Evolutionary conservation across 169 alveolate species (phyloP), one percentile per base, ranked within the genome.

Genomic region (Eimeria maxima): DNA sequence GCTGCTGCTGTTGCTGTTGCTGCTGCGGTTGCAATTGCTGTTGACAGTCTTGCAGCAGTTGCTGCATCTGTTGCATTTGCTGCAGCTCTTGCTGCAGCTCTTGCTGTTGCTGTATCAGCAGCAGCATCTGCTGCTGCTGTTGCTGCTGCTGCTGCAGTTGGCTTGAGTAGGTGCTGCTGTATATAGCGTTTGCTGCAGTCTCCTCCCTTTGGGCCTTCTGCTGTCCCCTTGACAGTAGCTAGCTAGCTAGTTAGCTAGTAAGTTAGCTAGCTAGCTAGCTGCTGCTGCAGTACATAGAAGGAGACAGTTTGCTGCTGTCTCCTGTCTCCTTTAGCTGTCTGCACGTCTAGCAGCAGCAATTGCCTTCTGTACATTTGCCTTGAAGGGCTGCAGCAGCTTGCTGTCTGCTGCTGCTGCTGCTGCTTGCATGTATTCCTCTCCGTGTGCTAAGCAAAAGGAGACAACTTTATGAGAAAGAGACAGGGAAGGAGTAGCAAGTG

Each of bases 321-420:
- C 29, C 74, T 65, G 84, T 24, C 13, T 2, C 29, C 50, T n/a
- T 42, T 73, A 47, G 55, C 22, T 38, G 84, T 47, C 50, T 47
- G 22, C 50, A n/a, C 74, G 74, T 29, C 71, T 60, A 38, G 55
- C 84, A 6, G 45, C 50, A 20, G 22, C 55, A 8, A 73, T 6
- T 11, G 84, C 84, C 50, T 27, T 20, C 84, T 27, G 44, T 47
- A 73, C 84, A 42, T 73, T 73, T 0, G 42, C 50, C 84, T 73
- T 73, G 16, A 73, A 47, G 20, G 84, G 84, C 84, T 29, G 38
- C 84, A 73, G 50, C 27, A 73, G 27, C 84, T 73, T 73, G 50
- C 42, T 20, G n/a, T 73, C 84, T 73, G 84, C 84, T 38, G 84
- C 84, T 38, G 84, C 50, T 29, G 50, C 84, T 73, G 84, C 84